phyloP scores from a whole-genome alignment of 352 stramenopile genomes.

The Globisporangium sylvaticum region DNA sequence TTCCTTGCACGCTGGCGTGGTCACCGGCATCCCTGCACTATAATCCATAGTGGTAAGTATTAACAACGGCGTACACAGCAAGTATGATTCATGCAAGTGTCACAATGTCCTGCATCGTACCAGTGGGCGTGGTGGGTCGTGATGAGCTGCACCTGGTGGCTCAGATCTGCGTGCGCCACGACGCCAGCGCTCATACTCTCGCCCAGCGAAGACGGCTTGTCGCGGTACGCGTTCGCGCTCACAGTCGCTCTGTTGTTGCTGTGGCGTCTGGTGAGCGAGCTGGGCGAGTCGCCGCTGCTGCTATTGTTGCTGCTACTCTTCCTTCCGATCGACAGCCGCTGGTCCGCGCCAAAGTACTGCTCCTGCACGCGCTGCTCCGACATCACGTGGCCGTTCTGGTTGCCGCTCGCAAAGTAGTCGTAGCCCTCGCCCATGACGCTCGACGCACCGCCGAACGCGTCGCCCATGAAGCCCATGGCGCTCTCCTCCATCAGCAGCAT shows the following conservation, averaged over 20 bases:
- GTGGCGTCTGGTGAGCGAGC: constrained; percentile 17
- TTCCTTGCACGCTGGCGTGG: constrained; percentile 65
- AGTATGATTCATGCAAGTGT: too few species aligned
- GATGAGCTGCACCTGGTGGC: constrained; percentile 66
- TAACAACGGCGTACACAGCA: too few species aligned
- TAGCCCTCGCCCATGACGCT: constrained; percentile 13
- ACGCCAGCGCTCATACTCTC: constrained; percentile 63
- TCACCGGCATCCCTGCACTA: constrained; percentile 58
- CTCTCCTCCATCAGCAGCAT: constrained; percentile 47
- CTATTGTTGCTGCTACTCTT: constrained; percentile 6
- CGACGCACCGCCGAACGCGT: constrained; percentile 16
- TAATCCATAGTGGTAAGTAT: constrained; percentile 2
- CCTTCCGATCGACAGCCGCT: constrained; percentile 2
- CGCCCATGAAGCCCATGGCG: constrained; percentile 10
- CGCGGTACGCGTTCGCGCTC: constrained; percentile 19
- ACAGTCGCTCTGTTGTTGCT: constrained; percentile 18
- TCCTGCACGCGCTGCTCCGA: constrained; percentile 14
- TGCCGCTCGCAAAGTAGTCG: constrained; percentile 18
- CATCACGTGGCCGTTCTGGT: neutral
- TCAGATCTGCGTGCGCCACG: constrained; percentile 63
- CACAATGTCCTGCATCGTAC: constrained; percentile 19
- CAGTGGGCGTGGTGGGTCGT: constrained; percentile 69
- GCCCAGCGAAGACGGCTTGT: constrained; percentile 25
- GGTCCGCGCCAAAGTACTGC: constrained; percentile 29
- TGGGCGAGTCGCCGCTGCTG: constrained; percentile 14